Percentiles rank a stretch among this genome's conserved stretches.
Conservation (phyloP, 805 yeast genomes). For the Isabelozyma rhagii region DNA sequence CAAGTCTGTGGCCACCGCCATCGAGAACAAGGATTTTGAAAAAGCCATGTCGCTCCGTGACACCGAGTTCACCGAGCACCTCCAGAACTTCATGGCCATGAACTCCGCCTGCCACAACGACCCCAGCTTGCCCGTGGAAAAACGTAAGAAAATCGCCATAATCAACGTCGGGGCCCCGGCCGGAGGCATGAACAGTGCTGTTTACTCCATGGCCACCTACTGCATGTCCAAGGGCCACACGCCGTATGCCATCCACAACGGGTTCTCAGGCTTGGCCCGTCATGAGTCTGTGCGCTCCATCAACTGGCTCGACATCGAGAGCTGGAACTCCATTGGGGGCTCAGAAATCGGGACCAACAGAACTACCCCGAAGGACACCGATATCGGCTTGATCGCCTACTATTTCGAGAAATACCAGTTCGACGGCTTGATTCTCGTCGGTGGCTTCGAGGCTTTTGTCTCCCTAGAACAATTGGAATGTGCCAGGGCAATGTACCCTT, state of each 20-base stretch:
- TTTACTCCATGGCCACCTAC: constrained; percentile 85
- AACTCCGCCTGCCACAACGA: constrained; percentile 65
- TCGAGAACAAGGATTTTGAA: constrained; percentile 72
- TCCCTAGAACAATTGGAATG: constrained; percentile 78
- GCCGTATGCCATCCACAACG: constrained; percentile 88
- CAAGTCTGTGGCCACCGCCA: constrained; percentile 86
- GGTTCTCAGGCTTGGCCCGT: constrained; percentile 86
- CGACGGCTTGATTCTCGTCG: constrained; percentile 87
- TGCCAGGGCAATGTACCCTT: constrained; percentile 78
- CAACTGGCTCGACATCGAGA: constrained; percentile 82
- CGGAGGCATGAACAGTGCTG: constrained; percentile 91
- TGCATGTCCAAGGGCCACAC: constrained; percentile 87
- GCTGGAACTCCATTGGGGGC: constrained; percentile 89
- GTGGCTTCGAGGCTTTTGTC: constrained; percentile 96
- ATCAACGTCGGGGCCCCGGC: constrained; percentile 97
- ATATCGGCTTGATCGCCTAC: constrained; percentile 87
- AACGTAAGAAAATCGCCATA: constrained; percentile 75
- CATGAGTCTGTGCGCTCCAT: constrained; percentile 79
- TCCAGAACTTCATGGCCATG: constrained; percentile 67
- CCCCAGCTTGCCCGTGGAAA: constrained; percentile 54
- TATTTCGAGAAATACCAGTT: constrained; percentile 85
- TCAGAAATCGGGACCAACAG: constrained; percentile 97
- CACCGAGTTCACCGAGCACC: constrained; percentile 80
- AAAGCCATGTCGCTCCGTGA: constrained; percentile 87
- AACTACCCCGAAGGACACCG: constrained; percentile 69